phyloP scores from a whole-genome alignment of 257 asterid species.

The Nicotiana otophora region DNA sequence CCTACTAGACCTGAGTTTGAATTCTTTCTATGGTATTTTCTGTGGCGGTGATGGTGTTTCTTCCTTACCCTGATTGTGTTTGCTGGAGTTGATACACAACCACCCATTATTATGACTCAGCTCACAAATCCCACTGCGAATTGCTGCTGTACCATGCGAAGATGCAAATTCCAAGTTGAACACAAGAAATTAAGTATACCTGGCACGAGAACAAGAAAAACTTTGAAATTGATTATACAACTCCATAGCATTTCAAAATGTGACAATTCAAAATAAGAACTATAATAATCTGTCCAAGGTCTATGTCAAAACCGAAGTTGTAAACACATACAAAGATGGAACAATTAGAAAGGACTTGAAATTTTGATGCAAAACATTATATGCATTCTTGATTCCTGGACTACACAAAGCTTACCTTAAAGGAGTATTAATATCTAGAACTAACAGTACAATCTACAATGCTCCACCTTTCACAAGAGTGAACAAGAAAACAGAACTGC shows the following conservation, averaged over 20 bases:
- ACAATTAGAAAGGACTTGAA: neutral
- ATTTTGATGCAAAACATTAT: neutral
- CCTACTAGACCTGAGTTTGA: conserved; percentile 33
- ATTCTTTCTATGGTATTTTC: conserved; percentile 38
- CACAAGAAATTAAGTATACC: neutral
- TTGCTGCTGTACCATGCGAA: neutral
- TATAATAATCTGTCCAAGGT: neutral
- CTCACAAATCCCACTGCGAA: conserved; percentile 12
- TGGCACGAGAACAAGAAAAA: neutral
- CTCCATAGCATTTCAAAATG: neutral
- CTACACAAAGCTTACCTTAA: neutral
- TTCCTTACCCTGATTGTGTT: conserved; percentile 28
- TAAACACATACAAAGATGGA: neutral
- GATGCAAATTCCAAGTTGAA: conserved; percentile 13
- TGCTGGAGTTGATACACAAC: conserved; percentile 62
- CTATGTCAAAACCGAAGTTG: neutral
- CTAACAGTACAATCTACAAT: neutral
- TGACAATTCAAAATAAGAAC: neutral
- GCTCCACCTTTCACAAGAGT: neutral
- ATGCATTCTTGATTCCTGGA: neutral
- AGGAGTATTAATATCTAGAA: neutral
- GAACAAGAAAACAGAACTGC: neutral
- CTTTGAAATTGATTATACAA: neutral
- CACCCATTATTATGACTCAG: conserved; percentile 59
- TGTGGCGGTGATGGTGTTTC: conserved; percentile 33